Evolutionary conservation across 352 stramenopile species (phyloP).

Genomic region (Pythium monospermum): DNA sequence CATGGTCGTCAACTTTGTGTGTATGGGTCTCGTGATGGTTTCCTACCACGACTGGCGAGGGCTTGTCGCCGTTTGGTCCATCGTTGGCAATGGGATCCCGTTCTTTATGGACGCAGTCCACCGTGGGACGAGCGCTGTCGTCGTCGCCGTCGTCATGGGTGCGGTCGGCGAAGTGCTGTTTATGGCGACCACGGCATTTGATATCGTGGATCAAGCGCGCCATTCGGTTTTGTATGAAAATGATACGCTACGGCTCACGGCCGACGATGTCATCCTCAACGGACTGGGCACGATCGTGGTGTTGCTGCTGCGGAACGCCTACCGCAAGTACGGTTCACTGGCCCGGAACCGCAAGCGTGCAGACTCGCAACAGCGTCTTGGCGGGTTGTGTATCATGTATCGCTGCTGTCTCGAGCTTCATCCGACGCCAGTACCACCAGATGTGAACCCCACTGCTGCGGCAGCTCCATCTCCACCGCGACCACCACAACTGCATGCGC

Average conservation of each 20-base stretch:
- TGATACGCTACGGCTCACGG: background rate
- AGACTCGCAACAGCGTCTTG: no score
- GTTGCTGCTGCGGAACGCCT: background rate
- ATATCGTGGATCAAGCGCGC: background rate
- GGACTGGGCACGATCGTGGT: background rate
- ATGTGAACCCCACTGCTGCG: no score
- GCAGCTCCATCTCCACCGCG: background rate
- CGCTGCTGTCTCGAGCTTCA: constrained; percentile 2
- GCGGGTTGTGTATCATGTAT: constrained; percentile 4
- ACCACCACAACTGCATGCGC: no score
- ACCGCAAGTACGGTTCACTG: constrained; percentile 1
- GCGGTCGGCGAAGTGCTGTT: background rate
- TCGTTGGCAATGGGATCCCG: background rate
- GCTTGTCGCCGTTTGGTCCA: background rate
- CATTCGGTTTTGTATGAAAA: background rate
- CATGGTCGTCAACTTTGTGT: background rate
- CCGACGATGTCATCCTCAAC: background rate
- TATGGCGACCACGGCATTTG: background rate
- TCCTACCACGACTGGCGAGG: background rate
- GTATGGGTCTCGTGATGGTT: background rate
- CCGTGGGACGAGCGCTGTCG: background rate
- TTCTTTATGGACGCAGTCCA: constrained; percentile 4
- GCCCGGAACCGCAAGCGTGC: background rate
- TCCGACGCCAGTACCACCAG: no score
- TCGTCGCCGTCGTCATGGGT: background rate